These are phyloP conservation scores for Prunella vulgaris DNA, from an alignment of 257 asterid species.

Conservation along the genomic window DNA sequence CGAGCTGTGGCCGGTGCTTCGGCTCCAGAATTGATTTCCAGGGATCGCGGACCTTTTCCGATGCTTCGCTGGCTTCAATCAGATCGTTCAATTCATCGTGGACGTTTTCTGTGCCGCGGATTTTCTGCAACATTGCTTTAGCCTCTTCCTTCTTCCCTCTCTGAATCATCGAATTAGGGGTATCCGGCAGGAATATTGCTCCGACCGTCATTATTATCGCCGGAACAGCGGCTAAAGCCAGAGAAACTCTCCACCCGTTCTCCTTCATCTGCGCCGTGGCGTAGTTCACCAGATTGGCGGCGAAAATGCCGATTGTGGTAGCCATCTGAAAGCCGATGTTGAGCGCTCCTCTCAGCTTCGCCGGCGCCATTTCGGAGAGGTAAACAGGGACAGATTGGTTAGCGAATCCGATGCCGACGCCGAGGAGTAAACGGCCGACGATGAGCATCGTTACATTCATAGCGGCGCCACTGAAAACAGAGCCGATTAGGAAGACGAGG, in stretches of 20 bases:
- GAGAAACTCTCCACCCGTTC: conserved; percentile 52
- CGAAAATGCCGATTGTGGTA: conserved; percentile 35
- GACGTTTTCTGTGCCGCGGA: conserved; percentile 36
- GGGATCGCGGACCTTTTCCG: conserved; percentile 3
- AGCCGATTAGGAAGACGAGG: neutral
- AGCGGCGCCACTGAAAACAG: neutral
- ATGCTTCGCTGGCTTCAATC: conserved; percentile 42
- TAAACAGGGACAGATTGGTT: conserved; percentile 52
- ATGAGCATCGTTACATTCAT: conserved; percentile 38
- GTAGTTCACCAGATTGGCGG: conserved; percentile 32
- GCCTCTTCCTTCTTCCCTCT: conserved; percentile 43
- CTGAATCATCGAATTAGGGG: conserved; percentile 54
- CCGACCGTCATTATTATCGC: conserved; percentile 52
- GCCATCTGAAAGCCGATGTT: conserved; percentile 45
- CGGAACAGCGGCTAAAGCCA: conserved; percentile 46
- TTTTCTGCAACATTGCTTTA: conserved; percentile 21
- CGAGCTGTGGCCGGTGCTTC: conserved; percentile 43
- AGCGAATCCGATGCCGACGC: conserved; percentile 60
- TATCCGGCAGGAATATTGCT: conserved; percentile 45
- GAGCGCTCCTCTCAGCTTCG: conserved; percentile 36
- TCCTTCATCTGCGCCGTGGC: conserved; percentile 32
- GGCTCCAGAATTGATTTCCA: neutral
- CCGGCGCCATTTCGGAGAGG: conserved; percentile 42
- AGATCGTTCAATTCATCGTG: conserved; percentile 41
- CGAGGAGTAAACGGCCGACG: conserved; percentile 52